Evolutionary conservation across 345 rosid genomes (phyloP), one percentile per base, ranked within the genome.

Genomic region (Clarkia xantiana): DNA sequence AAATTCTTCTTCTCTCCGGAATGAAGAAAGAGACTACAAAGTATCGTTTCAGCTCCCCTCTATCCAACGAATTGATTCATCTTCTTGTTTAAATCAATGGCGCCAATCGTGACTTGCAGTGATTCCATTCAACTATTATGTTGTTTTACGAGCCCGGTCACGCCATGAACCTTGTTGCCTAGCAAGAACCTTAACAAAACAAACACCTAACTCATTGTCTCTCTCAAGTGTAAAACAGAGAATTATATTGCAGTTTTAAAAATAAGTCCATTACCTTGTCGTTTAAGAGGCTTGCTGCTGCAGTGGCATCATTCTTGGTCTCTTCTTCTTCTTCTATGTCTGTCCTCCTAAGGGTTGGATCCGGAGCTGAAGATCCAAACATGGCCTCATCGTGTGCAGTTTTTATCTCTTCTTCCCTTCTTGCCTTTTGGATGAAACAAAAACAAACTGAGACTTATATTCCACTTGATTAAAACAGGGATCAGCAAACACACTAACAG

Each of bases 121-220:
- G 22, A 17, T 22, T 62, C 41, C 36, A 56, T 46, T 51, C 47
- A 23, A 11, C 65, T 78, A 77, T 14, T n/a, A n/a, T n/a, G n/a
- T n/a, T n/a, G 60, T 52, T 70, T 79, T 90, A 14, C 94, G 84
- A 45, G 82, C 91, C 15, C 97, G 84, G 68, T 86, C 91, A 51
- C 94, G 94, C 97, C 97, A 90, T 16, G 96, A 86, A 56, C 88
- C 91, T 73, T 78, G 83, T 55, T 89, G 95, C 80, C 80, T 86
- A 47, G 82, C 79, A 55, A 86, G 82, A 22, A 86, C 94, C 98
- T 91, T 71, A 43, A 59, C 49, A 25, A 68, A 36, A 0, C 15
- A 5, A 0, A 57, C 11, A 2, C 18, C 38, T 2, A 41, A 43
- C 5, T 8, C 14, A 9, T 15, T 18, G 11, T 7, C 9, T 6